Evolutionary conservation across 345 rosid species (phyloP), one percentile per base, ranked within the genome.

Genomic region (Pistacia atlantica): DNA sequence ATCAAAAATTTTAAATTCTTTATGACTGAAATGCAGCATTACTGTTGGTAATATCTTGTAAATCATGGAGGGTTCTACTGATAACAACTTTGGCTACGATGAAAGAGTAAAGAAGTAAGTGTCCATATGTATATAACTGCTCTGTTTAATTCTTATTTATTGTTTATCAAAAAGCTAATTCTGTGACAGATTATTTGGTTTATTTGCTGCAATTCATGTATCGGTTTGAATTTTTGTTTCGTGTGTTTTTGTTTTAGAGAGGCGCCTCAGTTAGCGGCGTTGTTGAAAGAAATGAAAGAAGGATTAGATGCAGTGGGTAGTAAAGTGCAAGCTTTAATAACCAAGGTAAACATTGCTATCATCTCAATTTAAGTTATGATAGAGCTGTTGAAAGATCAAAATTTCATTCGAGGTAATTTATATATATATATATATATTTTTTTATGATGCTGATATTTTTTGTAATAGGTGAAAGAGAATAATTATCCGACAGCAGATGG

Each of bases 271-370:
- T 81, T 96, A 75, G 90, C 83, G 67, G 62, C 85, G 0, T 79
- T 87, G 66, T 76, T 96, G 86, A 93, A 74, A 79, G 99, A 93
- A 35, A 91, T 92, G 90, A 93, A 89, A 75, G 89, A 84, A 60
- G 97, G 91, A 8, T 83, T 92, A n/a, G 97, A 96, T 80, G 72
- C 67, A 3, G 92, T 92, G 79, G 93, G 82, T 67, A 81, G 60
- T 80, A 93, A 91, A 84, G 95, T 93, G 65, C 87, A 89, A 72
- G 89, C 85, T 83, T 86, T 93, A 61, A 96, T 92, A 63, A 89
- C 83, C 11, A 93, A 91, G 93, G 98, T 96, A 67, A 22, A 58
- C 55, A 38, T 55, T 20, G 8, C 9, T 7, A 14, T 7, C 4
- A 7, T 16, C 38, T 51, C 38, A 3, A 4, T 38, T 42, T 3